phyloP scores from a whole-genome alignment of 169 alveolate species.

The Plasmodium fragile region DNA sequence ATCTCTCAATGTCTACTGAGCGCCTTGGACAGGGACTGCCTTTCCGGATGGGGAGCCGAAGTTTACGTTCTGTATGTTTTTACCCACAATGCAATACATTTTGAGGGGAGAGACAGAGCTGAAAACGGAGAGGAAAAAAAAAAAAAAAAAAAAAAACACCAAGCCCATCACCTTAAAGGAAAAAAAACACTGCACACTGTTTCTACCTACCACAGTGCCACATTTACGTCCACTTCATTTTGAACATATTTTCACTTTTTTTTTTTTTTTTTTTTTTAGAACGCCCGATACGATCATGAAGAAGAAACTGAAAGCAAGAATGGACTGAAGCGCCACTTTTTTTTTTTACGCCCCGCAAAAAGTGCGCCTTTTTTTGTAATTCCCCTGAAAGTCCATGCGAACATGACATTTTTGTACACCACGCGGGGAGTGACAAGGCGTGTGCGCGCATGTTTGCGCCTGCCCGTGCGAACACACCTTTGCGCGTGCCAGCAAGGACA shows the following conservation, averaged over 20 bases:
- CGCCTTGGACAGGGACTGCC: conserved; percentile 96
- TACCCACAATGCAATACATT: neutral
- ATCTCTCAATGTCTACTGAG: conserved; percentile 95
- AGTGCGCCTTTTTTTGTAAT: neutral
- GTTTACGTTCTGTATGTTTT: conserved; percentile 90
- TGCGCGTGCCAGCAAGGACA: neutral
- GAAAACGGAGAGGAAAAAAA: neutral
- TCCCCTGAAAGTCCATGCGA: neutral
- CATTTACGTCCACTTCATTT: neutral
- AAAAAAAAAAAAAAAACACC: too few relatives aligned
- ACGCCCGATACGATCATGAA: conserved; percentile 90
- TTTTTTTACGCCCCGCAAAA: neutral
- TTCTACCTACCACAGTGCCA: neutral
- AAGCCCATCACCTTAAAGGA: neutral
- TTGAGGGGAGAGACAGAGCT: neutral
- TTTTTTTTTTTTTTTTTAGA: conserved; percentile 31
- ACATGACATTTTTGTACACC: neutral
- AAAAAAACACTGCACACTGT: neutral
- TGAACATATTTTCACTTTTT: neutral
- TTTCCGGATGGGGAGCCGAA: conserved; percentile 98
- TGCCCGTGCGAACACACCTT: neutral
- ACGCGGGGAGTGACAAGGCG: neutral
- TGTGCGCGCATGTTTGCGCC: neutral
- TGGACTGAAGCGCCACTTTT: conserved; percentile 83
- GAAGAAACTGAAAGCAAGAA: conserved; percentile 89